A percentile compares a stretch with the other conserved stretches of the same genome.
Evolutionary conservation across 2,329 filamentous ascomycete species (phyloP).

Genomic region (Ophiostoma quercus): DNA sequence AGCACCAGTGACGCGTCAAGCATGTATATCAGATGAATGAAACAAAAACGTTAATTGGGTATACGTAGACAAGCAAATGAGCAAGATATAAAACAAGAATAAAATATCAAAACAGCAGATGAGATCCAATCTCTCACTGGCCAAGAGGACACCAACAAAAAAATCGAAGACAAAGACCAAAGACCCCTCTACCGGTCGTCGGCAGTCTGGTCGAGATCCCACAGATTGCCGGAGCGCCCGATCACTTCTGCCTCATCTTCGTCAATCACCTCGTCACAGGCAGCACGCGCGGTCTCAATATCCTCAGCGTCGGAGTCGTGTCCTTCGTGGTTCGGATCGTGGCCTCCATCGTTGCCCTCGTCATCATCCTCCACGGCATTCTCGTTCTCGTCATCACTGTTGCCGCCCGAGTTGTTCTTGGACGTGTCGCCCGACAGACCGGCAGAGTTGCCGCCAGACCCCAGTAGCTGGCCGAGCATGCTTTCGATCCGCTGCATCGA

Average conservation of each 20-base stretch:
- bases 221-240: slow-evolving; percentile 27
- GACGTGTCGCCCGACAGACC: background rate
- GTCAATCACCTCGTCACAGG: slow-evolving; percentile 25
- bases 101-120: background rate
- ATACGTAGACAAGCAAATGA: background rate
- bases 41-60: slow-evolving; percentile 3
- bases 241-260: slow-evolving; percentile 20
- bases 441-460: background rate
- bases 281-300: background rate
- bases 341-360: background rate
- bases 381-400: background rate
- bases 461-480: slow-evolving; percentile 31
- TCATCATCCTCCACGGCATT: slow-evolving; percentile 4
- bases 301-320: background rate
- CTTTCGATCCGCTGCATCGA: slow-evolving; percentile 39
- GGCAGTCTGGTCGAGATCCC: slow-evolving; percentile 27
- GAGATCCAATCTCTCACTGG: background rate
- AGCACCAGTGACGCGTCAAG: background rate
- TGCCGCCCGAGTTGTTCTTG: slow-evolving; percentile 9
- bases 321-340: slow-evolving; percentile 40
- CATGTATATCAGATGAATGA: background rate
- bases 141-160: background rate
- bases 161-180: background rate
- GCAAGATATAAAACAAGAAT: background rate
- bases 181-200: slow-evolving; percentile 18